These are phyloP conservation scores for Musa beccarii DNA, from an alignment of 176 grass and related monocot genomes.

Conservation along the genomic window DNA sequence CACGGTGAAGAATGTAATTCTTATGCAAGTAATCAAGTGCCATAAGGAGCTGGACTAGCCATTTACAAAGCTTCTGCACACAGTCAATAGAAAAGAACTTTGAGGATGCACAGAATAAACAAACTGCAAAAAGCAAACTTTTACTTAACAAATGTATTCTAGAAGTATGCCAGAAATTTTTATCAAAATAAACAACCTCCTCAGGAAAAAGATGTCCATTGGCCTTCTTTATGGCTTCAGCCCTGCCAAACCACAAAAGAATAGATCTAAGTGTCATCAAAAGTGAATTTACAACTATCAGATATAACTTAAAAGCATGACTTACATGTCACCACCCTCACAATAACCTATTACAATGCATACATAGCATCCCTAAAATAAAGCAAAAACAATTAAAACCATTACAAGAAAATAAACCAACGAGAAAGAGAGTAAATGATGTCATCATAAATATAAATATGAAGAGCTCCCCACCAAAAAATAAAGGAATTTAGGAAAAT, in stretches of 20 bases:
- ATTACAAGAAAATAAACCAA: neutral
- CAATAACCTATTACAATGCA: constrained; percentile 95
- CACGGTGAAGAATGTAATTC: constrained; percentile 94
- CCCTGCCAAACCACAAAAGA: constrained; percentile 33
- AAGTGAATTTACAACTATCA: constrained; percentile 11
- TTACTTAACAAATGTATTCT: neutral
- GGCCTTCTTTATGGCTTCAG: constrained; percentile 78
- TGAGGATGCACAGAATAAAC: neutral
- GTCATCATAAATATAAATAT: neutral
- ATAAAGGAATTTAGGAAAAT: neutral
- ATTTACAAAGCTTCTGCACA: constrained; percentile 83
- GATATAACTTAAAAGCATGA: constrained; percentile 16
- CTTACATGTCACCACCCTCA: constrained; percentile 89
- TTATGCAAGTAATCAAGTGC: constrained; percentile 90
- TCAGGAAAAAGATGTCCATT: constrained; percentile 60
- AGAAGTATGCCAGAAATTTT: neutral
- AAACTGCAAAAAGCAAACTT: constrained; percentile 1
- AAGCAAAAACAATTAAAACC: constrained; percentile 10
- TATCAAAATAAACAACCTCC: constrained; percentile 43
- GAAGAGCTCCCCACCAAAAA: neutral
- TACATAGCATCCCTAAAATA: constrained; percentile 70
- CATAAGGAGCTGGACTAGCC: constrained; percentile 95
- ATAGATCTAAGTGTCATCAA: constrained; percentile 6
- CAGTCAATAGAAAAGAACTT: constrained; percentile 9
- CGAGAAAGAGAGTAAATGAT: neutral